These are phyloP conservation scores for Apium graveolens DNA, from an alignment of 129 eudicot genomes.

Conservation along the genomic window DNA sequence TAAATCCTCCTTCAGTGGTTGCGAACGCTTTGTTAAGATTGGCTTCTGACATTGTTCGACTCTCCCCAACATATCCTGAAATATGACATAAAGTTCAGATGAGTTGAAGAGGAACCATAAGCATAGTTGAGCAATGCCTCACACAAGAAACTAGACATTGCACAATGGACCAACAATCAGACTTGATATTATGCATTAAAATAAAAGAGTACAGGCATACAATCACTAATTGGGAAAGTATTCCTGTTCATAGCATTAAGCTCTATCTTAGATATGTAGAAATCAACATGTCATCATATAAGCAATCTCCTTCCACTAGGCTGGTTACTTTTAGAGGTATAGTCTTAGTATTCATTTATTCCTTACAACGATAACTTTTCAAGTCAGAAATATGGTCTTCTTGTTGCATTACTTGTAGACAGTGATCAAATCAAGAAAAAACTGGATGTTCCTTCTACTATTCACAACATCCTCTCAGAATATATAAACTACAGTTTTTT, in stretches of 20 bases:
- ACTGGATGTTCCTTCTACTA: not conserved
- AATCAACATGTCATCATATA: not conserved
- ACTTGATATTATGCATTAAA: not conserved
- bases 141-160: not conserved
- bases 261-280: not conserved
- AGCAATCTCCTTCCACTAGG: not conserved
- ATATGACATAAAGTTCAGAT: conserved; percentile 3
- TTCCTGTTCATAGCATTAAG: not conserved
- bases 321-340: not conserved
- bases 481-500: not conserved
- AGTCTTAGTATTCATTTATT: not conserved
- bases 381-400: not conserved
- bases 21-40: conserved; percentile 4
- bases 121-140: not conserved
- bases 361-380: too few relatives aligned
- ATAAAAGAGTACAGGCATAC: not conserved
- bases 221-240: too few relatives aligned
- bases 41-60: conserved; percentile 2
- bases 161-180: not conserved
- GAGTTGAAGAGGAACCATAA: not conserved
- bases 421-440: not conserved
- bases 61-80: conserved; percentile 9
- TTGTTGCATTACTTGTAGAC: not conserved
- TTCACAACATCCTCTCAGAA: not conserved
- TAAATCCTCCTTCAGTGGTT: conserved; percentile 20